A percentile compares a stretch with the other conserved stretches of the same genome.
Conservation (phyloP, 225 moss, liverwort and hornwort genomes). For the Lunularia cruciata region DNA sequence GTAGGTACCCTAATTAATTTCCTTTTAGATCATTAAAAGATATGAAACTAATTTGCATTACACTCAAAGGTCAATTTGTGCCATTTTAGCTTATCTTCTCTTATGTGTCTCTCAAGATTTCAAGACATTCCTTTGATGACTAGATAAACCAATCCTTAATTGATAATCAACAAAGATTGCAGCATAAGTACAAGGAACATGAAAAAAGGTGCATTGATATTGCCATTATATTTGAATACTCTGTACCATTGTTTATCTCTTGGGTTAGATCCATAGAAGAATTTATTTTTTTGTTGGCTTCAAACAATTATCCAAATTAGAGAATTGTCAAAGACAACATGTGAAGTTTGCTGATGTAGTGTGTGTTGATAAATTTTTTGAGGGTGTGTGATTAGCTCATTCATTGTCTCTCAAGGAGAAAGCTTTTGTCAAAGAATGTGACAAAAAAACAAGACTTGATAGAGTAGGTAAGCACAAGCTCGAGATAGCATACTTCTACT, state of each 20-base stretch:
- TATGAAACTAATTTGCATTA: no score
- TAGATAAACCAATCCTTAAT: conserved; percentile 81
- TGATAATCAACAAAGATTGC: conserved; percentile 79
- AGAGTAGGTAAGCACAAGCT: conserved; percentile 59
- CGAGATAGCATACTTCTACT: no score
- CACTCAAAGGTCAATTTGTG: no score
- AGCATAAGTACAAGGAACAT: conserved; percentile 69
- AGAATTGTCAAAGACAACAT: no score
- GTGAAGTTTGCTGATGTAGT: background rate
- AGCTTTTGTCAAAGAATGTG: conserved; percentile 50
- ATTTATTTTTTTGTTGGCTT: no score
- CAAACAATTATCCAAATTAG: no score
- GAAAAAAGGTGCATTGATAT: conserved; percentile 58
- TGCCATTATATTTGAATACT: background rate
- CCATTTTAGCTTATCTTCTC: background rate
- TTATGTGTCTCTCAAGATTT: background rate
- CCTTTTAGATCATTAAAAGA: background rate
- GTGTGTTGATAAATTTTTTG: background rate
- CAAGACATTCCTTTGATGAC: background rate
- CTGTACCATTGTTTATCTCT: no score
- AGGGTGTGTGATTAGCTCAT: background rate
- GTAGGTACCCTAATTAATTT: conserved; percentile 45
- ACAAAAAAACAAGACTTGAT: conserved; percentile 91
- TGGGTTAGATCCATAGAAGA: no score
- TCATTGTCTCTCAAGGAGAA: conserved; percentile 40